These are phyloP conservation scores for Aspergillus sclerotiicarbonarius DNA, from an alignment of 495 filamentous ascomycete species.

Conservation along the genomic window DNA sequence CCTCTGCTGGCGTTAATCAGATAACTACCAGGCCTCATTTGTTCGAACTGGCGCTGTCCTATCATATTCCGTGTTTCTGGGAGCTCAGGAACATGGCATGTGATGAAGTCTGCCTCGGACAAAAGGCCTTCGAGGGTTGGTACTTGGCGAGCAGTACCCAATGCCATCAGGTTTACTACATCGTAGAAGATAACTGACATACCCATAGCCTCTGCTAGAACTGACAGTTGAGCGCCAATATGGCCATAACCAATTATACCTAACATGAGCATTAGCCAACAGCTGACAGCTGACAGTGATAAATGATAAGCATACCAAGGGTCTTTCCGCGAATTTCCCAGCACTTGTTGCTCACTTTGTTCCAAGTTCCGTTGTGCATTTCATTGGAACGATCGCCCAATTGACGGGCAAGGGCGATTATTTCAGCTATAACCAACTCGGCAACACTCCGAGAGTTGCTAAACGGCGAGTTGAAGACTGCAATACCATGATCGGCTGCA, in stretches of 20 bases:
- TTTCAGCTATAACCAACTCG: conserved; percentile 91
- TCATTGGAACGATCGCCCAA: conserved; percentile 91
- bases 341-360: conserved; percentile 93
- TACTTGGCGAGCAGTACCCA: conserved; percentile 85
- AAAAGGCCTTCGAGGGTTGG: conserved; percentile 73
- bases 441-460: conserved; percentile 97
- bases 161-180: conserved; percentile 84
- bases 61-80: conserved; percentile 93
- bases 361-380: conserved; percentile 94
- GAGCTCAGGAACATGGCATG: conserved; percentile 90
- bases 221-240: conserved; percentile 94
- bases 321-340: conserved; percentile 99
- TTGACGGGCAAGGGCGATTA: conserved; percentile 88
- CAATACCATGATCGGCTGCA: conserved; percentile 87
- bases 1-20: conserved; percentile 95
- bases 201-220: conserved; percentile 94
- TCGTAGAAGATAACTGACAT: conserved; percentile 98
- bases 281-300: conserved; percentile 2
- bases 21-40: conserved; percentile 92
- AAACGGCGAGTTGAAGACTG: conserved; percentile 99
- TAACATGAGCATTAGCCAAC: conserved; percentile 20
- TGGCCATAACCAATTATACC: conserved; percentile 97
- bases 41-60: conserved; percentile 65
- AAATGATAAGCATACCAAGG: conserved; percentile 54
- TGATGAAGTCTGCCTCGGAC: conserved; percentile 81